Conservation (phyloP, 768 basidiomycete genomes). For the Termitomyces titanicus region DNA sequence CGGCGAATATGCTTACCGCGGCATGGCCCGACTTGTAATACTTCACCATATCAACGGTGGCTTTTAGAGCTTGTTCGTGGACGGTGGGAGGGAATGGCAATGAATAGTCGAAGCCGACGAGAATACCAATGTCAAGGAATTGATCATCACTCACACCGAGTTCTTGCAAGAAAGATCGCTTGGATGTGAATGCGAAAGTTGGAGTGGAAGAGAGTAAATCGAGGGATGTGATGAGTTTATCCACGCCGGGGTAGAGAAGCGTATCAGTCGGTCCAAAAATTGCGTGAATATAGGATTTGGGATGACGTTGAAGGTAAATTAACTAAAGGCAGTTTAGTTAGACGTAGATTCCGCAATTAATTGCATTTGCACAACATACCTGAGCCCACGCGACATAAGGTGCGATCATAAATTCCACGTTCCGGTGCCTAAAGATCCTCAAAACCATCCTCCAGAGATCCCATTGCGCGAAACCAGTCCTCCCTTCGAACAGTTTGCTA, state of each 20-base stretch:
- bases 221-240: slow-evolving; percentile 86
- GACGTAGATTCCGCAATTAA: not conserved
- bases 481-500: slow-evolving; percentile 76
- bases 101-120: slow-evolving; percentile 85
- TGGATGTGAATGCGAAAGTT: slow-evolving; percentile 82
- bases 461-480: slow-evolving; percentile 72
- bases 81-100: slow-evolving; percentile 78
- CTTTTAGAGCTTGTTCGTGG: slow-evolving; percentile 79
- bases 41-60: slow-evolving; percentile 88
- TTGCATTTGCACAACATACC: slow-evolving; percentile 42
- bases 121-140: slow-evolving; percentile 90
- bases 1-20: slow-evolving; percentile 70
- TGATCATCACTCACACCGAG: slow-evolving; percentile 79
- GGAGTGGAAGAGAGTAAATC: slow-evolving; percentile 68
- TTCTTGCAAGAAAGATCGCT: slow-evolving; percentile 56
- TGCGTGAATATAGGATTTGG: slow-evolving; percentile 91
- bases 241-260: slow-evolving; percentile 81
- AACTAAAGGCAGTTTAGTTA: slow-evolving; percentile 46
- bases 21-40: slow-evolving; percentile 89
- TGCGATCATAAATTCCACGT: slow-evolving; percentile 94
- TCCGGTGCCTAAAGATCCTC: slow-evolving; percentile 89
- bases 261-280: slow-evolving; percentile 90
- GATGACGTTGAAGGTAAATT: slow-evolving; percentile 91
- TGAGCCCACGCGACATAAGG: slow-evolving; percentile 96
- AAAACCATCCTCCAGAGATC: slow-evolving; percentile 95